These are phyloP conservation scores for Furcasterigmium furcatum DNA, from an alignment of 2,329 filamentous ascomycete genomes.

Conservation along the genomic window DNA sequence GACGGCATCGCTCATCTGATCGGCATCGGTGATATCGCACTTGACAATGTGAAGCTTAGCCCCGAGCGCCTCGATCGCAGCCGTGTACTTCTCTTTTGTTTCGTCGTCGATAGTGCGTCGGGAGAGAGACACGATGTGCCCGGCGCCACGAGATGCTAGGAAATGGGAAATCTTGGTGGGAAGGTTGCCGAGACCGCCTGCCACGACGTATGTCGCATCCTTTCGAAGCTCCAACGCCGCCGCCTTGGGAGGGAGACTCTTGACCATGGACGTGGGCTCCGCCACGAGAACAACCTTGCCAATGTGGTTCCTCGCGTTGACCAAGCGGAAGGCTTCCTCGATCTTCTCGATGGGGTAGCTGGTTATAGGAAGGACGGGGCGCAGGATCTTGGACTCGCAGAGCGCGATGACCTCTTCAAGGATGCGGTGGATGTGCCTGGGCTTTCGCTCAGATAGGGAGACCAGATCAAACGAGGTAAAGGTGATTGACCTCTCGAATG, in stretches of 20 bases:
- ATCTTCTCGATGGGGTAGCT: constrained; percentile 20
- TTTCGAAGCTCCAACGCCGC: constrained; percentile 5
- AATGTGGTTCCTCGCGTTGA: constrained; percentile 38
- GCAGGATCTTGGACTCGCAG: background rate
- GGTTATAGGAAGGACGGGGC: background rate
- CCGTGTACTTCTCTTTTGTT: constrained; percentile 8
- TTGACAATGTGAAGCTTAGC: constrained; percentile 23
- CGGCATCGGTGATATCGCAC: constrained; percentile 24
- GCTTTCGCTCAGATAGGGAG: constrained; percentile 13
- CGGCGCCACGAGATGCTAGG: constrained; percentile 24
- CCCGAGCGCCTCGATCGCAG: constrained; percentile 18
- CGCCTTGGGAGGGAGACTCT: background rate
- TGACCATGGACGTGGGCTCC: constrained; percentile 9
- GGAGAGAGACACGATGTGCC: constrained; percentile 18
- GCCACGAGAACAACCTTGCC: constrained; percentile 36
- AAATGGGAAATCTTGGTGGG: constrained; percentile 21
- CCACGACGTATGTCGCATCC: constrained; percentile 22
- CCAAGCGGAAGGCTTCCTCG: constrained; percentile 34
- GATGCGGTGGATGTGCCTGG: background rate
- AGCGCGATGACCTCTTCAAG: background rate
- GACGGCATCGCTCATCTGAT: constrained; percentile 10
- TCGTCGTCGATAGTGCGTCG: constrained; percentile 16
- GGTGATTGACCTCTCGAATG: constrained; percentile 31
- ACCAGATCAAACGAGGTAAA: constrained; percentile 30
- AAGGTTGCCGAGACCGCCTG: constrained; percentile 27